Base-by-base conservation (phyloP, 106 monocot species). In the Posidonia australis region DNA sequence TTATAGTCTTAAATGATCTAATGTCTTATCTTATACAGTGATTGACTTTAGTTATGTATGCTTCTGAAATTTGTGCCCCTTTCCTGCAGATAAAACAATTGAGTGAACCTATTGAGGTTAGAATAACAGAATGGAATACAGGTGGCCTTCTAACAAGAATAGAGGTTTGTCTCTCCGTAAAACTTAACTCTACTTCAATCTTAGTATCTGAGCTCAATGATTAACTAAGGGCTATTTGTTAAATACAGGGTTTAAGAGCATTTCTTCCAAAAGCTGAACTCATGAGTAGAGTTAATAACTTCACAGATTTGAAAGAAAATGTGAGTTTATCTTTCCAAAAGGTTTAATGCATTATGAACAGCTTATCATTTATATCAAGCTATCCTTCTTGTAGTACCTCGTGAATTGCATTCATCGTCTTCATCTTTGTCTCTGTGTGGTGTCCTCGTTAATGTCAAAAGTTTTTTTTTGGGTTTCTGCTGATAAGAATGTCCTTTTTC, bases 201-300 rank as follows among this genome's bases (percentile, higher is more conserved):
- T 12, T 23, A 31, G 13, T 54, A 18, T 53, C 18, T 2, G 46
- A 68, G 18, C 51, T 67, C 19, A 54, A 51, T 51, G 12, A 54
- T 24, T 7, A 22, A 22, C 10, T 36, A 36, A 4, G 2, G 36
- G 36, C 36, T 36, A 7, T 36, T 36, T 36, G 36, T 36, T n/a
- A 7, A 36, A 36, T 75, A 56, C 79, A 96, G 89, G 94, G 94
- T 13, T 42, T 96, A 51, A 79, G 94, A 36, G 94, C 90, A 47
- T 96, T 96, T 52, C 86, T 96, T 43, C 94, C 94, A 58, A 96
- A 96, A 80, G 82, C 82, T 72, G 90, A 90, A 44, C 58, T 96
- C 58, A 82, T 96, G 86, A 87, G 67, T 57, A 84, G 78, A 78
- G 76, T 78, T 28, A 76, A 51, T n/a, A 90, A 62, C 64, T 96